A percentile compares a stretch with the other conserved stretches of the same genome.
These are phyloP conservation scores for Oryza nivara DNA, from an alignment of 176 grass and related monocot species.

Conservation along the genomic window DNA sequence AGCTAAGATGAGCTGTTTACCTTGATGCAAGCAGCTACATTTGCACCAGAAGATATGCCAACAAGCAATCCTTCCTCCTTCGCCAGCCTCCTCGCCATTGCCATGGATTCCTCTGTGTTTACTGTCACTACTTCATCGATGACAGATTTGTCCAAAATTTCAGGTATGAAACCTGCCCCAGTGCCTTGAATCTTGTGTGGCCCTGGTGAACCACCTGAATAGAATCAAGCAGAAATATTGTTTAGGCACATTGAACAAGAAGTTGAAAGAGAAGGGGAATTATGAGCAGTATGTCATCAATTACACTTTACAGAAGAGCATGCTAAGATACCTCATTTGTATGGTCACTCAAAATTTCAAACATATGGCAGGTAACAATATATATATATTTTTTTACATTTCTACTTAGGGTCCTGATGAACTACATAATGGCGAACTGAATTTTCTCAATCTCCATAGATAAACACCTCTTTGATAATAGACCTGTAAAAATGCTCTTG, in stretches of 20 bases:
- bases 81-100: conserved; percentile 60
- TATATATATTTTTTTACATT: too few species aligned
- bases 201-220: conserved; percentile 47
- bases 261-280: too few species aligned
- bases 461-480: not conserved
- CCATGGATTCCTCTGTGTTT: conserved; percentile 57
- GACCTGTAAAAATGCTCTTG: too few species aligned
- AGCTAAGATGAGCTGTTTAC: conserved; percentile 26
- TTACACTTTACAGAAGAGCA: too few species aligned
- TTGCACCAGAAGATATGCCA: conserved; percentile 79
- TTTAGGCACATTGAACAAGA: not conserved
- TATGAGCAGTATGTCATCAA: too few species aligned
- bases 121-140: conserved; percentile 67
- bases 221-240: not conserved
- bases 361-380: too few species aligned
- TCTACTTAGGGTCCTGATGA: too few species aligned
- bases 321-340: too few species aligned
- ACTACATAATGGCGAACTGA: not conserved
- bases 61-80: conserved; percentile 73
- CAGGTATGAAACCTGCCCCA: conserved; percentile 42
- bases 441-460: not conserved
- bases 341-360: too few species aligned
- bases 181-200: conserved; percentile 61
- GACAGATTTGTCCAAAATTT: conserved; percentile 52
- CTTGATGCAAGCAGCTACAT: conserved; percentile 65